These are phyloP conservation scores for Thelonectria rubi DNA, from an alignment of 2,329 filamentous ascomycete genomes.

Conservation along the genomic window DNA sequence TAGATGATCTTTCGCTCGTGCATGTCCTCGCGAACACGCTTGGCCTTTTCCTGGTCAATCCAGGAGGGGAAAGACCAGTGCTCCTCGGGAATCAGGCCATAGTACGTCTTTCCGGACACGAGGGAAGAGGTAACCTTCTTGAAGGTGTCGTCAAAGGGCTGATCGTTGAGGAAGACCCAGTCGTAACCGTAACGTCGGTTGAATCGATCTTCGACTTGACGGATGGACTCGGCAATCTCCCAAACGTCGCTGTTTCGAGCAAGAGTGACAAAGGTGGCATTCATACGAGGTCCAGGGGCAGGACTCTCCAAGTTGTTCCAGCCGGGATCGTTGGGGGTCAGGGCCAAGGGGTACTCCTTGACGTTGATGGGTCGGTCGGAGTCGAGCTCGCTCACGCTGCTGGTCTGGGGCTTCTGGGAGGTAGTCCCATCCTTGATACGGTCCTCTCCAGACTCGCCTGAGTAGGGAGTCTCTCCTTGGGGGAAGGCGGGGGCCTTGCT, in stretches of 20 bases:
- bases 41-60: constrained; percentile 95
- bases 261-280: constrained; percentile 96
- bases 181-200: constrained; percentile 97
- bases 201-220: constrained; percentile 97
- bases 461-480: constrained; percentile 27
- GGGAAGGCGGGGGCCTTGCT: constrained; percentile 40
- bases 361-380: constrained; percentile 33
- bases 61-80: constrained; percentile 98
- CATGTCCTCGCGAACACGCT: constrained; percentile 94
- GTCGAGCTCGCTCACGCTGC: background rate
- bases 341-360: constrained; percentile 58
- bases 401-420: constrained; percentile 33
- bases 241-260: constrained; percentile 93
- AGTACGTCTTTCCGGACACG: constrained; percentile 91
- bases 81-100: constrained; percentile 87
- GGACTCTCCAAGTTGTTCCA: constrained; percentile 62
- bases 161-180: constrained; percentile 98
- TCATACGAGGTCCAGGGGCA: constrained; percentile 79
- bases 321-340: constrained; percentile 61
- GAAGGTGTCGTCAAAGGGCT: constrained; percentile 91
- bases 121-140: constrained; percentile 89
- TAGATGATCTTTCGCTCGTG: constrained; percentile 95
- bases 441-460: constrained; percentile 23
- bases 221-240: constrained; percentile 96
- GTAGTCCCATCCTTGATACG: constrained; percentile 33